phyloP scores from a whole-genome alignment of 2,329 filamentous ascomycete genomes.

The Phoma sp. region DNA sequence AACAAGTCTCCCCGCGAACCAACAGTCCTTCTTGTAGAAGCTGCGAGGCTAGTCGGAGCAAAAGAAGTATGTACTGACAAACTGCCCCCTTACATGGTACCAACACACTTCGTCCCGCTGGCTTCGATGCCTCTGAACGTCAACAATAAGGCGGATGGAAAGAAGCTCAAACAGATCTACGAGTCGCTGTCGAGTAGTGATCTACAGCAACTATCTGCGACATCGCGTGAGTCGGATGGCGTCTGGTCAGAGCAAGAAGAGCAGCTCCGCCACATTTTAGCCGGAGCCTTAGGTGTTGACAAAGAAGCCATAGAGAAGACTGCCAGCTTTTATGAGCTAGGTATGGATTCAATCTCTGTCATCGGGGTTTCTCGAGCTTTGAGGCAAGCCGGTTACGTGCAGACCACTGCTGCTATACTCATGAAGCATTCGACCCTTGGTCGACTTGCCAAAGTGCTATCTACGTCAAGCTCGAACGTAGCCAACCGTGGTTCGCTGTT shows the following conservation, averaged over 20 bases:
- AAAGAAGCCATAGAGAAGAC: conserved; percentile 55
- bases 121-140: conserved; percentile 77
- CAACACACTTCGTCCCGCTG: conserved; percentile 78
- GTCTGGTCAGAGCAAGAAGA: conserved; percentile 50
- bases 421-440: conserved; percentile 62
- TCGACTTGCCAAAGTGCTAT: conserved; percentile 46
- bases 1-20: conserved; percentile 23
- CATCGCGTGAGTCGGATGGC: conserved; percentile 21
- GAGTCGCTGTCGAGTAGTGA: conserved; percentile 63
- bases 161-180: conserved; percentile 72
- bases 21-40: conserved; percentile 28
- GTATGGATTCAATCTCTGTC: conserved; percentile 85
- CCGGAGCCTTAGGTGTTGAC: conserved; percentile 58
- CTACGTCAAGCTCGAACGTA: conserved; percentile 22
- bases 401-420: conserved; percentile 69
- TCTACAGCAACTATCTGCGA: conserved; percentile 61
- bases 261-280: conserved; percentile 61
- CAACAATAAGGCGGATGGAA: conserved; percentile 88
- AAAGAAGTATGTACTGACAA: conserved; percentile 68
- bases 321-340: conserved; percentile 82
- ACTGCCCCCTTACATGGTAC: conserved; percentile 88
- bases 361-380: conserved; percentile 72
- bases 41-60: conserved; percentile 23
- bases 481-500: conserved; percentile 43
- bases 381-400: conserved; percentile 65